Evolutionary conservation across 225 moss, liverwort and hornwort species (phyloP), one percentile per base, ranked within the genome.

Genomic region (Antitrichia curtipendula): DNA sequence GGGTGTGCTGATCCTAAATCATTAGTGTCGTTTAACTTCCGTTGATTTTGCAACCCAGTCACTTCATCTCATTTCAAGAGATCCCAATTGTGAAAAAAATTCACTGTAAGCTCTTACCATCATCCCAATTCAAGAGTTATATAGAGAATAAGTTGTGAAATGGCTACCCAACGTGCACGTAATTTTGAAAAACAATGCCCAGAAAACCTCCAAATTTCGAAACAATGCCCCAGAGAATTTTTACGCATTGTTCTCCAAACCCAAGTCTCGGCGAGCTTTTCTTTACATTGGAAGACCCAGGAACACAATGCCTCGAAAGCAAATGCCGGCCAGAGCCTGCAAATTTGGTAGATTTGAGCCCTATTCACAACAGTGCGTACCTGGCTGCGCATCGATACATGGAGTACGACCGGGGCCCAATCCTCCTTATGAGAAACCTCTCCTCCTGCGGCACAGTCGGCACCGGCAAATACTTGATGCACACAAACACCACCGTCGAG

Each of bases 381-480:
- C 98, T 91, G 53, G 95, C 98, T 10, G 97, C 98, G 64, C 98
- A 99, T 54, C 97, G 90, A 86, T 93, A 99, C 98, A 99, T 99
- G 89, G 93, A 94, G 73, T 95, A 99, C 31, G 87, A 71, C 16
- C 89, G 90, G 7, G 96, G 93, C 29, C 98, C 97, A 49, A 99
- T 95, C 25, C 96, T 93, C 75, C 93, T 91, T 68, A 99, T 90
- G 78, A 95, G 93, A 79, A 99, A 97, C 47, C 98, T 93, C 86
- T 99, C 97, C 27, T 95, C 91, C 40, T 45, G 91, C 8, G 93
- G 91, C 31, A 99, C 97, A 0, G 91, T 94, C 81, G 92, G 91
- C 68, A 99, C 98, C 1, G 97, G 98, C 31, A 99, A 89, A 88
- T 95, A 95, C 85, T 99, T 99, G 84, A 99, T 89, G 84, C 97